A percentile compares a stretch with the other conserved stretches of the same genome.
phyloP scores from a whole-genome alignment of 495 filamentous ascomycete genomes.

The Tuber borchii region DNA sequence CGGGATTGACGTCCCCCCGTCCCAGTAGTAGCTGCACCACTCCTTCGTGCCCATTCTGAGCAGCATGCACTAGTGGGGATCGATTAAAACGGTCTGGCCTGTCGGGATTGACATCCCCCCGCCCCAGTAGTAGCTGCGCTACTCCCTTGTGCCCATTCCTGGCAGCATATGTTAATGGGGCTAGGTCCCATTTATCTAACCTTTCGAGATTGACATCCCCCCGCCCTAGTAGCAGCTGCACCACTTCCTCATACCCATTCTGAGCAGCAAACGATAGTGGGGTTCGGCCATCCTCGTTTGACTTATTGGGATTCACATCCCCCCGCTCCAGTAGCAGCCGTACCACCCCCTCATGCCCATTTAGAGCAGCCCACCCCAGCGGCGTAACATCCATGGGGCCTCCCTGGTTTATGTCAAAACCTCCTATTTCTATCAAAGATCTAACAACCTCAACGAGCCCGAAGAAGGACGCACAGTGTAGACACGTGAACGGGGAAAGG shows the following conservation, averaged over 20 bases:
- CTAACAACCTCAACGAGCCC: not conserved
- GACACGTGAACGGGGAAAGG: not conserved
- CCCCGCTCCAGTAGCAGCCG: not conserved
- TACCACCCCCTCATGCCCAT: not conserved
- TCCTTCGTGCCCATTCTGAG: not conserved
- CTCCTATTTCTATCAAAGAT: not conserved
- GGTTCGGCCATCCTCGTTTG: too few species aligned
- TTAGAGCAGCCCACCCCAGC: not conserved
- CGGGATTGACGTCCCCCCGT: not conserved
- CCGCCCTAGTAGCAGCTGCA: too few species aligned
- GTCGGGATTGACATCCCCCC: not conserved
- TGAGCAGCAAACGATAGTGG: too few species aligned
- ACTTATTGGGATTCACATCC: not conserved
- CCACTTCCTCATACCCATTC: too few species aligned
- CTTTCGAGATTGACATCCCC: too few species aligned
- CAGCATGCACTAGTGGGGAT: not conserved
- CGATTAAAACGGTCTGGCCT: fast-evolving
- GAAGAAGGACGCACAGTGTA: not conserved
- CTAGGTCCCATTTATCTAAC: too few species aligned
- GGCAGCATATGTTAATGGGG: not conserved
- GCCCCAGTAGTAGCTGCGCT: not conserved
- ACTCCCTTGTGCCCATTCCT: not conserved
- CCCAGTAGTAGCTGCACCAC: not conserved
- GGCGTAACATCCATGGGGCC: not conserved
- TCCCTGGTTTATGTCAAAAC: not conserved